A percentile compares a stretch with the other conserved stretches of the same genome.
Evolutionary conservation across 305 asterid species (phyloP).

Genomic region (Solanum hybrid): DNA sequence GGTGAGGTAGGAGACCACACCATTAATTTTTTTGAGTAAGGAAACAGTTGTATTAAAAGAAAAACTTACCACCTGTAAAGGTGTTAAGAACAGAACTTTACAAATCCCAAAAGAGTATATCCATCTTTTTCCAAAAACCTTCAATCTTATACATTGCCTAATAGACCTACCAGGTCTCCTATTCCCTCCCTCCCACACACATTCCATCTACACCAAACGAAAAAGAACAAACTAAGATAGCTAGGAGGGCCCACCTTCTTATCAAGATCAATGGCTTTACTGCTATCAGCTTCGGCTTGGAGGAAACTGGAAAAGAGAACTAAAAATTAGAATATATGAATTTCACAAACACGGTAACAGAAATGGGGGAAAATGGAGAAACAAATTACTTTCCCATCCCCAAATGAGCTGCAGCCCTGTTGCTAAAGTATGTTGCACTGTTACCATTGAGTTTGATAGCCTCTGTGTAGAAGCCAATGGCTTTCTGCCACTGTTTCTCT

Average conservation of each 20-base stretch:
- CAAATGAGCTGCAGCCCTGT: slow-evolving; percentile 91
- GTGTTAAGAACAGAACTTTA: background rate
- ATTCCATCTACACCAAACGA: background rate
- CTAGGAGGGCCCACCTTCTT: slow-evolving; percentile 48
- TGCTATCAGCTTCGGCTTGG: slow-evolving; percentile 84
- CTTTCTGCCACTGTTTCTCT: slow-evolving; percentile 80
- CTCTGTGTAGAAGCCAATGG: slow-evolving; percentile 76
- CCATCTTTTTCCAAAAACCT: background rate
- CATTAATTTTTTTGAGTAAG: slow-evolving; percentile 24
- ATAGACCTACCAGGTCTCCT: background rate
- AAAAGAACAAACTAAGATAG: background rate
- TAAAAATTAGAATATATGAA: background rate
- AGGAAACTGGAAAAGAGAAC: slow-evolving; percentile 36
- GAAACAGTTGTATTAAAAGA: background rate
- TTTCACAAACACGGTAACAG: background rate
- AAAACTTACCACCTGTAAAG: background rate
- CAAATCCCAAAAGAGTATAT: background rate
- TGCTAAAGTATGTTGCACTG: slow-evolving; percentile 77
- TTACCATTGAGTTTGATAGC: slow-evolving; percentile 79
- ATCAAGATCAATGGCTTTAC: slow-evolving; percentile 84
- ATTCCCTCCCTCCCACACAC: background rate
- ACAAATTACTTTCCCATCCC: slow-evolving; percentile 56
- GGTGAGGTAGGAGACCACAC: slow-evolving; percentile 22
- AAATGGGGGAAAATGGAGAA: background rate
- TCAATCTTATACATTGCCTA: background rate